A percentile compares a stretch with the other conserved stretches of the same genome.
Evolutionary conservation across 148 eudicot species (phyloP).

Genomic region (Fagopyrum tataricum): DNA sequence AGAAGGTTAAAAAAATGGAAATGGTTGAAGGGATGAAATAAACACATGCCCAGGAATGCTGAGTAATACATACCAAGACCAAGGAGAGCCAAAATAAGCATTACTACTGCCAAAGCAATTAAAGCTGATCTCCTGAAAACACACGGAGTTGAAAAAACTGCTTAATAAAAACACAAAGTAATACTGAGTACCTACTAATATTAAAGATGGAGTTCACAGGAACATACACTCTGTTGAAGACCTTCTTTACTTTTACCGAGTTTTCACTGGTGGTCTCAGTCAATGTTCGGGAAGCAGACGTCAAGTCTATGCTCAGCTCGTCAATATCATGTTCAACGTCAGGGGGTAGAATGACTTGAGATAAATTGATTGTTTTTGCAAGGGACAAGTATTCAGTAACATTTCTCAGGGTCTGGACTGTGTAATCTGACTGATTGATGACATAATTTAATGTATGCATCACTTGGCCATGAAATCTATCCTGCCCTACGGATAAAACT

Average conservation of each 20-base stretch:
- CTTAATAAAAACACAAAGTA: neutral
- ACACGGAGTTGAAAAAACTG: constrained; percentile 37
- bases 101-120: constrained; percentile 59
- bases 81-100: constrained; percentile 66
- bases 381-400: constrained; percentile 70
- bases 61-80: constrained; percentile 61
- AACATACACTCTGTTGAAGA: constrained; percentile 67
- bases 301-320: constrained; percentile 28
- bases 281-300: constrained; percentile 53
- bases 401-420: constrained; percentile 69
- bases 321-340: constrained; percentile 28
- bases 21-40: neutral
- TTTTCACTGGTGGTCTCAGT: constrained; percentile 60
- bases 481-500: constrained; percentile 74
- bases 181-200: neutral
- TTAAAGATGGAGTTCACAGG: neutral
- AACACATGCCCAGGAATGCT: neutral
- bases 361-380: constrained; percentile 48
- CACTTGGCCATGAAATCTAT: constrained; percentile 59
- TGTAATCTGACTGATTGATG: constrained; percentile 87
- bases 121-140: constrained; percentile 65
- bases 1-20: constrained; percentile 3
- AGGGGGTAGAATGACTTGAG: constrained; percentile 30
- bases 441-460: constrained; percentile 68
- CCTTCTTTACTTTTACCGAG: constrained; percentile 52